A percentile compares a stretch with the other conserved stretches of the same genome.
Conservation (phyloP, 2,329 filamentous ascomycete genomes). For the Alternaria angustiovoidea region DNA sequence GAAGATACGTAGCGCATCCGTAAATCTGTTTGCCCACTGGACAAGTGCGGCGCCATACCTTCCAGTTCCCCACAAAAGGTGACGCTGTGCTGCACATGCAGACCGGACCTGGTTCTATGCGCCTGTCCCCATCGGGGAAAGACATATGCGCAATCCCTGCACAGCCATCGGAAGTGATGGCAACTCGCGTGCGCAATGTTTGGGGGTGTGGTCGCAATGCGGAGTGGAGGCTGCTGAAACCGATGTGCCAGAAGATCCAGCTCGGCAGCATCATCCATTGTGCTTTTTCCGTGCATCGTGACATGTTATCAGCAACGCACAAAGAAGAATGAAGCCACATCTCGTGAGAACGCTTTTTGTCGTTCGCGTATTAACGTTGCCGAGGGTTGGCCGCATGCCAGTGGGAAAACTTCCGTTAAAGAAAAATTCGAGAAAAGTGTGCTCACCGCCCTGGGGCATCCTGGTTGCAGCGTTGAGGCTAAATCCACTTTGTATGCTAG, state of each 20-base stretch:
- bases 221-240: slow-evolving; percentile 38
- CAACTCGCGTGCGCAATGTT: slow-evolving; percentile 46
- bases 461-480: slow-evolving; percentile 41
- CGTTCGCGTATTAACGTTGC: slow-evolving; percentile 18
- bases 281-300: slow-evolving; percentile 1
- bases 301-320: not conserved
- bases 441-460: slow-evolving; percentile 43
- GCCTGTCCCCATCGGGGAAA: slow-evolving; percentile 28
- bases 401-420: slow-evolving; percentile 19
- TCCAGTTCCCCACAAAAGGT: slow-evolving; percentile 46
- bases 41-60: slow-evolving; percentile 33
- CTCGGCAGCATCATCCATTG: not conserved
- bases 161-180: slow-evolving; percentile 35
- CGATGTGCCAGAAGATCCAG: slow-evolving; percentile 27
- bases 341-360: slow-evolving; percentile 2
- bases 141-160: slow-evolving; percentile 30
- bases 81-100: slow-evolving; percentile 40
- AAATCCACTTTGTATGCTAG: slow-evolving; percentile 35
- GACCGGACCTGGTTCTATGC: slow-evolving; percentile 32
- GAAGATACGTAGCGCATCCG: slow-evolving; percentile 42
- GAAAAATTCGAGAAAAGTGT: slow-evolving; percentile 36
- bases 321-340: not conserved
- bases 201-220: slow-evolving; percentile 15
- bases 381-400: slow-evolving; percentile 27
- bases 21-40: slow-evolving; percentile 30